Conservation (phyloP, 108 stramenopile species). For the Cylindrotheca fusiformis region DNA sequence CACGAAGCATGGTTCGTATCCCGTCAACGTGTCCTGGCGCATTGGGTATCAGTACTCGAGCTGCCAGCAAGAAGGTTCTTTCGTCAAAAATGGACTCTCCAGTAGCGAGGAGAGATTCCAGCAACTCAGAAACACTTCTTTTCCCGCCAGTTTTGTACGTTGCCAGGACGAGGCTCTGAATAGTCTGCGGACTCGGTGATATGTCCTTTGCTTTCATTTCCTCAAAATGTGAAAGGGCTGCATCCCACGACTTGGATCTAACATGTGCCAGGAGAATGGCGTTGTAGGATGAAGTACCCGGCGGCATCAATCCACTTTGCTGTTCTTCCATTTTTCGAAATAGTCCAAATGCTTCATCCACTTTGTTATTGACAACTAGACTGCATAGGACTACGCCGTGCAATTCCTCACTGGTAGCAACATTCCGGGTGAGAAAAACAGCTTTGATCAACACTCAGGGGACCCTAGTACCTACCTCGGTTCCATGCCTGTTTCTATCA, state of each 20-base stretch:
- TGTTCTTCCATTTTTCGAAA: constrained; percentile 20
- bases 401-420: constrained; percentile 16
- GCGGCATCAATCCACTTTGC: constrained; percentile 5
- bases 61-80: constrained; percentile 9
- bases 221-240: constrained; percentile 13
- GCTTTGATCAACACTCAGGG: neutral
- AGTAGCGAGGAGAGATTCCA: constrained; percentile 3
- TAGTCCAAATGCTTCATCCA: constrained; percentile 20
- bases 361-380: constrained; percentile 11
- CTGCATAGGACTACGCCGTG: constrained; percentile 26
- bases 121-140: neutral
- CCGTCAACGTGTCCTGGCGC: constrained; percentile 8
- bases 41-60: constrained; percentile 12
- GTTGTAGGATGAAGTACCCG: constrained; percentile 15
- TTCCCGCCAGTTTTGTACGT: constrained; percentile 8
- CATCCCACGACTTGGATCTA: constrained; percentile 18
- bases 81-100: constrained; percentile 11
- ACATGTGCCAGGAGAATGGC: constrained; percentile 23
- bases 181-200: constrained; percentile 8
- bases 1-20: constrained; percentile 13
- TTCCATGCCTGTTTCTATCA: constrained; percentile 19
- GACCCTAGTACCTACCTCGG: constrained; percentile 7
- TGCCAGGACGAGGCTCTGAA: constrained; percentile 23
- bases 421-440: too few relatives aligned
- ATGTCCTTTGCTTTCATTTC: constrained; percentile 14